These are phyloP conservation scores for Tephrocybe sp. DNA, from an alignment of 768 basidiomycete species.

Conservation along the genomic window DNA sequence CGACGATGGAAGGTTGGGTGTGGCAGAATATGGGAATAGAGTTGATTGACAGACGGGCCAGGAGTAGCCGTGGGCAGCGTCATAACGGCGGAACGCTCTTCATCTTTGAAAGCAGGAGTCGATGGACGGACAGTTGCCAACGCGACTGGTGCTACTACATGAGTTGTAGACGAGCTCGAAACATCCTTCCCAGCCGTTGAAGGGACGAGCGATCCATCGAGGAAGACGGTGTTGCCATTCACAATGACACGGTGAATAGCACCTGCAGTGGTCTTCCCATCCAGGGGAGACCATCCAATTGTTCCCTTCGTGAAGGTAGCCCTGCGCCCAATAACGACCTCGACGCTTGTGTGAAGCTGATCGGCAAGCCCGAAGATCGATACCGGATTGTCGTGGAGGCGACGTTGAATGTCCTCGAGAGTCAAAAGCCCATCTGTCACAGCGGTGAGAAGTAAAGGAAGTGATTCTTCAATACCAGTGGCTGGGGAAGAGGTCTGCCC, in stretches of 20 bases:
- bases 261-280: constrained; percentile 60
- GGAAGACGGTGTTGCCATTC: constrained; percentile 83
- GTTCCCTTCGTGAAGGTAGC: constrained; percentile 51
- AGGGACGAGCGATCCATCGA: constrained; percentile 77
- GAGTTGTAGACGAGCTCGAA: constrained; percentile 57
- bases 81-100: constrained; percentile 25
- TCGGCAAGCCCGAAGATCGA: constrained; percentile 91
- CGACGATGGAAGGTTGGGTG: constrained; percentile 91
- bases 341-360: constrained; percentile 83
- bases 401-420: constrained; percentile 77
- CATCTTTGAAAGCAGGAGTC: constrained; percentile 32
- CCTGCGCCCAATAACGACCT: constrained; percentile 85
- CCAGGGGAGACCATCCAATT: constrained; percentile 82
- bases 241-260: constrained; percentile 89
- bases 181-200: constrained; percentile 69
- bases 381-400: constrained; percentile 90
- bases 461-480: constrained; percentile 84
- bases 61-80: constrained; percentile 27
- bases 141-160: constrained; percentile 24
- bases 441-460: constrained; percentile 86
- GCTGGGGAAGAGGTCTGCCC: constrained; percentile 60
- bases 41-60: constrained; percentile 33
- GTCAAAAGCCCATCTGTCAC: constrained; percentile 78
- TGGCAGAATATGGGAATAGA: constrained; percentile 51
- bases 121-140: constrained; percentile 9